Evolutionary conservation across 306 rosid species (phyloP).

Genomic region (Arachis hypogaea): DNA sequence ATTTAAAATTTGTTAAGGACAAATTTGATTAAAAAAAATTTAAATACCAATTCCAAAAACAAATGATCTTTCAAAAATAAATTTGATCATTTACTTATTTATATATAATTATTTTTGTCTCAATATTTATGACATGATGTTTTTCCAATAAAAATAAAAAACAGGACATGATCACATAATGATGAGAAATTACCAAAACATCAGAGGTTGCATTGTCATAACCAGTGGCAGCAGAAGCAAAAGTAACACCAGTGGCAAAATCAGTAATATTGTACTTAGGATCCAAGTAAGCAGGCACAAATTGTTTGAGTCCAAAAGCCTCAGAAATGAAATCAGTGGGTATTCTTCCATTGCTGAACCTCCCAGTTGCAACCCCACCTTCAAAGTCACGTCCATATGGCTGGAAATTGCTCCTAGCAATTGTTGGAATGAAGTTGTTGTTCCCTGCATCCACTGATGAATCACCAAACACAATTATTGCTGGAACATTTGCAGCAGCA

Average conservation of each 20-base stretch:
- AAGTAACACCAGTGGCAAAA: constrained; percentile 77
- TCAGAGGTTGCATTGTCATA: constrained; percentile 87
- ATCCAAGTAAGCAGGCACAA: constrained; percentile 85
- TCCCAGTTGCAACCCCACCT: constrained; percentile 79
- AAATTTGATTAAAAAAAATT: too few relatives aligned
- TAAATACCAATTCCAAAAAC: too few relatives aligned
- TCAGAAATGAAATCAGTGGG: constrained; percentile 80
- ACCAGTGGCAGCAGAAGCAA: constrained; percentile 95
- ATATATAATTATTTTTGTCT: too few relatives aligned
- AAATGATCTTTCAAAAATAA: too few relatives aligned
- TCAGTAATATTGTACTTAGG: constrained; percentile 72
- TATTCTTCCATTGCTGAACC: constrained; percentile 80
- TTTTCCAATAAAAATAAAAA: too few relatives aligned
- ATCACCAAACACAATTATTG: constrained; percentile 82
- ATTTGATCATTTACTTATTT: too few relatives aligned
- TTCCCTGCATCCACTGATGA: constrained; percentile 93
- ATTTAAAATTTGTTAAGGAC: too few relatives aligned
- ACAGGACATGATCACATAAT: too few relatives aligned
- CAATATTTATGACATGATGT: too few relatives aligned
- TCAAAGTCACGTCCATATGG: constrained; percentile 93
- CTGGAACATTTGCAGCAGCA: constrained; percentile 55
- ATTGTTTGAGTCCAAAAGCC: constrained; percentile 58
- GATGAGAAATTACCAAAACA: constrained; percentile 52
- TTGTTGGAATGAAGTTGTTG: constrained; percentile 81
- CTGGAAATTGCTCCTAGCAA: constrained; percentile 80